These are phyloP conservation scores for Amanita phalloides DNA, from an alignment of 768 basidiomycete genomes.

Conservation along the genomic window DNA sequence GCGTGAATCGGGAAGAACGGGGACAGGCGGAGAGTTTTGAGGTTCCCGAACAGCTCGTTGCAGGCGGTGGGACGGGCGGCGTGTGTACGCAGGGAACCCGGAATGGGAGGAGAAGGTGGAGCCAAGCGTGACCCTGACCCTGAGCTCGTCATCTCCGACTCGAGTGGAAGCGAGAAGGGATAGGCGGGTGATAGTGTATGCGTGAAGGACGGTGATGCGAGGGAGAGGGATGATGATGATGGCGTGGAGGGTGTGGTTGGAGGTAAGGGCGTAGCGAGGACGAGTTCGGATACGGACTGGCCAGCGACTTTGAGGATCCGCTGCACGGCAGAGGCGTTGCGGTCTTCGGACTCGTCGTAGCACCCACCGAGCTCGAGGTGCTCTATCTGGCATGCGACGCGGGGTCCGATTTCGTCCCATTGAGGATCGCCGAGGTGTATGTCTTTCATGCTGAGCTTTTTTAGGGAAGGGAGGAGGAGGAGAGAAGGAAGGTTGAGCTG, in stretches of 20 bases:
- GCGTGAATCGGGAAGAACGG: slow-evolving; percentile 53
- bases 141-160: background rate
- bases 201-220: background rate
- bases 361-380: slow-evolving; percentile 49
- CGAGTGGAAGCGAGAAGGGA: background rate
- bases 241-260: slow-evolving; percentile 10
- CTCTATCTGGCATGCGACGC: slow-evolving; percentile 39
- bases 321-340: slow-evolving; percentile 44
- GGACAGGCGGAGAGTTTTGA: slow-evolving; percentile 47
- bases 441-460: slow-evolving; percentile 52
- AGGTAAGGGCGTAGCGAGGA: slow-evolving; percentile 33
- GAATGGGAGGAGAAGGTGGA: background rate
- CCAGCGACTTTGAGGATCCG: slow-evolving; percentile 53
- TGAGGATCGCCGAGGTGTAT: slow-evolving; percentile 58
- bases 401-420: slow-evolving; percentile 34
- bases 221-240: slow-evolving; percentile 16
- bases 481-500: slow-evolving; percentile 57
- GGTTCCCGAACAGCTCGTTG: slow-evolving; percentile 34
- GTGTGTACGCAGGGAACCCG: background rate
- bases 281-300: slow-evolving; percentile 42
- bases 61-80: slow-evolving; percentile 10
- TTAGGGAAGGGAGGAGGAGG: slow-evolving; percentile 50
- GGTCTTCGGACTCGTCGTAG: slow-evolving; percentile 39
- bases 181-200: background rate
- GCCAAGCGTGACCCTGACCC: background rate